Percentiles rank a stretch among this genome's conserved stretches.
phyloP scores from a whole-genome alignment of 768 basidiomycete species.

The Leccinum barrowsii region DNA sequence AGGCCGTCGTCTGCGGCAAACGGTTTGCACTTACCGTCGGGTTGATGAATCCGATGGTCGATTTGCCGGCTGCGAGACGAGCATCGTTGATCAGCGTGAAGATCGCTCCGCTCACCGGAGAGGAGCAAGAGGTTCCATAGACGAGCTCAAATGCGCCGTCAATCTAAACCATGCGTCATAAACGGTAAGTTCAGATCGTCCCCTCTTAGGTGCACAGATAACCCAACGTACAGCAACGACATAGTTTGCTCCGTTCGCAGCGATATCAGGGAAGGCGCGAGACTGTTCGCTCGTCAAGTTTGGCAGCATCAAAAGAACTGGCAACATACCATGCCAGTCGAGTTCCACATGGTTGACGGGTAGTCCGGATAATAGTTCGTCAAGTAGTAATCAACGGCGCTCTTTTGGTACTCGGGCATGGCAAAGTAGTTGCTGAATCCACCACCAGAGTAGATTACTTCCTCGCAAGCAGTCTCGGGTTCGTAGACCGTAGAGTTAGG shows the following conservation, averaged over 20 bases:
- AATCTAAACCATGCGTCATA: slow-evolving; percentile 19
- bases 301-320: slow-evolving; percentile 16
- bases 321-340: slow-evolving; percentile 18
- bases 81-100: slow-evolving; percentile 38
- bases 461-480: slow-evolving; percentile 29
- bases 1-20: too few species aligned
- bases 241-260: slow-evolving; percentile 35
- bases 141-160: slow-evolving; percentile 33
- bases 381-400: slow-evolving; percentile 32
- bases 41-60: slow-evolving; percentile 42
- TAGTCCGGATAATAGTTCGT: slow-evolving; percentile 27
- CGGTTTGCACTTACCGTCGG: slow-evolving; percentile 36
- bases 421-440: slow-evolving; percentile 42
- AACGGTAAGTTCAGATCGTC: neutral
- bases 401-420: slow-evolving; percentile 38
- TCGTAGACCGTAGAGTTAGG: slow-evolving; percentile 28
- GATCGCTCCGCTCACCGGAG: slow-evolving; percentile 32
- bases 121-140: slow-evolving; percentile 33
- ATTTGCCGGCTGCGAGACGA: slow-evolving; percentile 30
- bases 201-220: neutral
- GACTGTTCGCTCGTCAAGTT: slow-evolving; percentile 34
- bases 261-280: slow-evolving; percentile 36
- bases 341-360: slow-evolving; percentile 23
- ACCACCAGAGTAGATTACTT: slow-evolving; percentile 28
- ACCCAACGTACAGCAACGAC: slow-evolving; percentile 15